These are phyloP conservation scores for Licmophora abbreviata DNA, from an alignment of 108 stramenopile species.

Conservation along the genomic window DNA sequence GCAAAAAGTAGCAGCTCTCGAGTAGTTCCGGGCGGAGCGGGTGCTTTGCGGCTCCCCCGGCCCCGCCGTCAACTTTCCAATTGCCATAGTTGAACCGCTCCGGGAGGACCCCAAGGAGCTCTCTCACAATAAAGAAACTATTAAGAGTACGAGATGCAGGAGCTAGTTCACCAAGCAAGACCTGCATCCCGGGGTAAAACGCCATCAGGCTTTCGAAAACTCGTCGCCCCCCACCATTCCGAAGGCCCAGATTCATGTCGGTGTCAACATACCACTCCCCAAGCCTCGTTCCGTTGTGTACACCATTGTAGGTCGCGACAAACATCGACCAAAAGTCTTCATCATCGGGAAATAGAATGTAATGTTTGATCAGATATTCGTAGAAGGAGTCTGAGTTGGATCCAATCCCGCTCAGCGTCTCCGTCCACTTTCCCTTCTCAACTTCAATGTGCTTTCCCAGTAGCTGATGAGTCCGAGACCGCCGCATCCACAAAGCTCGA, in stretches of 20 bases:
- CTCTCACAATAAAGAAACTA: slow-evolving; percentile 69
- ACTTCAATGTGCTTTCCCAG: slow-evolving; percentile 91
- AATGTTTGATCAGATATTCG: slow-evolving; percentile 86
- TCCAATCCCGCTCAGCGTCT: slow-evolving; percentile 83
- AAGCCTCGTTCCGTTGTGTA: slow-evolving; percentile 48
- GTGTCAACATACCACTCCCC: slow-evolving; percentile 93
- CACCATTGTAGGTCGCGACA: slow-evolving; percentile 51
- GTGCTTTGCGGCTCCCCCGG: slow-evolving; percentile 34
- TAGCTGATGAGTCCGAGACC: slow-evolving; percentile 37
- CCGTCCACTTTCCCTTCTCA: slow-evolving; percentile 78
- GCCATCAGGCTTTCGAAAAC: slow-evolving; percentile 89
- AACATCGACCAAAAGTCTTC: slow-evolving; percentile 82
- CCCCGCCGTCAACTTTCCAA: slow-evolving; percentile 56
- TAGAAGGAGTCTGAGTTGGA: slow-evolving; percentile 91
- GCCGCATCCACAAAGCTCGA: slow-evolving; percentile 69
- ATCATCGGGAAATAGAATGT: slow-evolving; percentile 73
- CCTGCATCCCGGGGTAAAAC: slow-evolving; percentile 93
- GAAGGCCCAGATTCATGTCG: slow-evolving; percentile 43
- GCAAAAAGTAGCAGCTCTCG: slow-evolving; percentile 82
- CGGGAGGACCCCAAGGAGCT: slow-evolving; percentile 73
- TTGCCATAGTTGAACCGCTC: slow-evolving; percentile 75
- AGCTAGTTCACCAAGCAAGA: slow-evolving; percentile 68
- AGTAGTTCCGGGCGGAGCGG: slow-evolving; percentile 89
- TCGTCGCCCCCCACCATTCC: slow-evolving; percentile 6
- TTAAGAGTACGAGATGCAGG: slow-evolving; percentile 75